Evolutionary conservation across 2,329 filamentous ascomycete genomes (phyloP).

Genomic region (Sporothrix euskadiensis): DNA sequence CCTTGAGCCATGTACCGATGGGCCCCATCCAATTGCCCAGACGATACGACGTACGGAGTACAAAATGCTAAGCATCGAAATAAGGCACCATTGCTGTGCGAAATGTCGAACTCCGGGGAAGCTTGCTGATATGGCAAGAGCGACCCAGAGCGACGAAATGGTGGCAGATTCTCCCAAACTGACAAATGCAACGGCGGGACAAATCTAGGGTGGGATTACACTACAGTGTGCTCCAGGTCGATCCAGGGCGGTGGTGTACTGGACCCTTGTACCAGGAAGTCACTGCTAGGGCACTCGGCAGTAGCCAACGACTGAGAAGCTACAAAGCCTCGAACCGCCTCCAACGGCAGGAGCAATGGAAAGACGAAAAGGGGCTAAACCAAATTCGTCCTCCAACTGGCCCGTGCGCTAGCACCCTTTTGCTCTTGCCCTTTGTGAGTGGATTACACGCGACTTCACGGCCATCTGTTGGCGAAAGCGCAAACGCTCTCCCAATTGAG

Average conservation of each 20-base stretch:
- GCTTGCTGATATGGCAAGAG: not conserved
- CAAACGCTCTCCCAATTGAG: not conserved
- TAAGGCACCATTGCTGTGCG: conserved; percentile 25
- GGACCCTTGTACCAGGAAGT: not conserved
- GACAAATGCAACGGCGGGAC: conserved; percentile 13
- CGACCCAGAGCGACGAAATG: not conserved
- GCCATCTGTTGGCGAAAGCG: not conserved
- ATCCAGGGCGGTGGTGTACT: not conserved
- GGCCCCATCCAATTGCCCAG: not conserved
- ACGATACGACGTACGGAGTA: not conserved
- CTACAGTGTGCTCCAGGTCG: not conserved
- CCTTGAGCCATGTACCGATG: not conserved
- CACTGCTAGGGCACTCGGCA: not conserved
- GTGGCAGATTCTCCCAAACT: conserved; percentile 5
- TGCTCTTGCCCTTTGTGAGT: conserved; percentile 4
- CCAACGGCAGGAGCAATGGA: not conserved
- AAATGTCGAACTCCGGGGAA: conserved; percentile 26
- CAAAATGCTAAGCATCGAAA: not conserved
- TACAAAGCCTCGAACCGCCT: not conserved
- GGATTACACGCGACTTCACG: conserved; percentile 18
- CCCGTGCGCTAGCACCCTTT: not conserved
- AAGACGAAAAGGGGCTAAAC: not conserved
- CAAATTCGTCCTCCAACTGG: not conserved
- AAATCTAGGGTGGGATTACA: too few relatives aligned
- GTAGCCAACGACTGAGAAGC: not conserved